A percentile compares a stretch with the other conserved stretches of the same genome.
phyloP scores from a whole-genome alignment of 2,329 filamentous ascomycete species.

The Pseudovirgaria hyperparasitica region DNA sequence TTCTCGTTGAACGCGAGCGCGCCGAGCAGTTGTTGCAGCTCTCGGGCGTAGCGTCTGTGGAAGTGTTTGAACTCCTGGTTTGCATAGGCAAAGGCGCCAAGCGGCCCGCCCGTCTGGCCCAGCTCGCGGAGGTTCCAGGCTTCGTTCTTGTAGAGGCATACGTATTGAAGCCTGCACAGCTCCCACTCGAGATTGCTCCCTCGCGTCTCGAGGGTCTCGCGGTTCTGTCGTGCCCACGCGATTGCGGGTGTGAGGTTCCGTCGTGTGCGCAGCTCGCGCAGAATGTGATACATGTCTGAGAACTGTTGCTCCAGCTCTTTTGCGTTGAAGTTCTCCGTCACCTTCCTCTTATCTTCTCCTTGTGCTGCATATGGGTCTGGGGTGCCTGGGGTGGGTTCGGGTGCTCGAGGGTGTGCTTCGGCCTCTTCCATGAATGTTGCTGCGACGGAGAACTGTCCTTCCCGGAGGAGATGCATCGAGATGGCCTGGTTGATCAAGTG shows the following conservation, averaged over 20 bases:
- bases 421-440: conserved; percentile 72
- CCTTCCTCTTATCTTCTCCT: conserved; percentile 30
- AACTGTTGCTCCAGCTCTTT: conserved; percentile 68
- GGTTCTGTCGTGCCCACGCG: conserved; percentile 66
- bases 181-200: conserved; percentile 95
- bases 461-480: conserved; percentile 88
- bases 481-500: conserved; percentile 83
- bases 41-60: conserved; percentile 57
- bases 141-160: conserved; percentile 80
- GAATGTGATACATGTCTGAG: conserved; percentile 77
- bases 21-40: conserved; percentile 70
- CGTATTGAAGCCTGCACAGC: conserved; percentile 75
- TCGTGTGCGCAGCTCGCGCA: conserved; percentile 59
- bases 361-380: conserved; percentile 20
- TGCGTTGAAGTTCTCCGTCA: conserved; percentile 47
- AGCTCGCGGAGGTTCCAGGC: too few relatives aligned
- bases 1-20: conserved; percentile 72
- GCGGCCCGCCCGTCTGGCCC: conserved; percentile 39
- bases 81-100: conserved; percentile 64
- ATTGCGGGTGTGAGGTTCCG: conserved; percentile 75
- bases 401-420: conserved; percentile 31
- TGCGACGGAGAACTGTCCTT: conserved; percentile 85
- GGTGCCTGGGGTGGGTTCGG: conserved; percentile 21
- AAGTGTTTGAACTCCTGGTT: conserved; percentile 62
- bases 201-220: conserved; percentile 56